These are phyloP conservation scores for Alternaria incomplexa DNA, from an alignment of 2,329 filamentous ascomycete genomes.

Conservation along the genomic window DNA sequence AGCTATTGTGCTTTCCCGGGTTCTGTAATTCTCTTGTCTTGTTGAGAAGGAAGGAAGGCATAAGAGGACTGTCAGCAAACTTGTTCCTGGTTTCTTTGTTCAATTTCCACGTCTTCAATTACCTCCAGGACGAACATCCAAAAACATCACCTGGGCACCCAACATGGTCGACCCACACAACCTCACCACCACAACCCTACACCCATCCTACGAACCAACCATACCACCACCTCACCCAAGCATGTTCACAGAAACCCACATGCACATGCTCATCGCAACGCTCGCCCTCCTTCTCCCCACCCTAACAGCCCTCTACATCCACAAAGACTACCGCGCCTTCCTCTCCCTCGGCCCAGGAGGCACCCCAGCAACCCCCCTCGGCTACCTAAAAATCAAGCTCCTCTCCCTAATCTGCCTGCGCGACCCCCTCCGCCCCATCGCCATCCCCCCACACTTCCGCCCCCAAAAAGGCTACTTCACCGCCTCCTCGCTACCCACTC, in stretches of 20 bases:
- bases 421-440: conserved; percentile 69
- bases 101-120: background rate
- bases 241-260: conserved; percentile 1
- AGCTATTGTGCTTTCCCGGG: background rate
- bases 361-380: conserved; percentile 73
- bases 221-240: background rate
- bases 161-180: background rate
- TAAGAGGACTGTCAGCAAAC: background rate
- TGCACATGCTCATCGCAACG: conserved; percentile 4
- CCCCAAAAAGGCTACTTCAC: conserved; percentile 66
- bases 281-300: conserved; percentile 31
- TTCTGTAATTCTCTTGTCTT: background rate
- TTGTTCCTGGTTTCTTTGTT: background rate
- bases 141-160: background rate
- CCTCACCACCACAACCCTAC: background rate
- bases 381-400: conserved; percentile 76
- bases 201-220: background rate
- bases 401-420: conserved; percentile 74
- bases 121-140: background rate
- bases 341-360: conserved; percentile 80
- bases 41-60: background rate
- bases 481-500: conserved; percentile 60
- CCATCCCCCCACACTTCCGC: conserved; percentile 57
- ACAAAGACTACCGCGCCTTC: conserved; percentile 77
- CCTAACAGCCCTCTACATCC: conserved; percentile 52